Evolutionary conservation across 139 green algal species (phyloP).

Genomic region (Medakamo hakoo): DNA sequence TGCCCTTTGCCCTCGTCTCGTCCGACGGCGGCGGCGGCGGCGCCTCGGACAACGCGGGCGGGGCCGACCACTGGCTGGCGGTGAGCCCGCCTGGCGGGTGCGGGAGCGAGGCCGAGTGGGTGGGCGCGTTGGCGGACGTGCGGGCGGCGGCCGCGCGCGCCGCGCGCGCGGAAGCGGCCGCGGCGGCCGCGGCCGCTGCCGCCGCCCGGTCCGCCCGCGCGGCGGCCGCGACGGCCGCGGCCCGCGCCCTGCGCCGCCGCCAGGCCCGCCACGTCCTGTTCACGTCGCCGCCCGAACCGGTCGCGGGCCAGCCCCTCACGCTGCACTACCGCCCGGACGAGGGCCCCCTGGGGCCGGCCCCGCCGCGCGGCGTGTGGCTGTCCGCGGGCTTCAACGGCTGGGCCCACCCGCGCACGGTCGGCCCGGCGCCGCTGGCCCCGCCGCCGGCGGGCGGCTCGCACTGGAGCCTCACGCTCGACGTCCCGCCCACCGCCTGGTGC

Average conservation of each 20-base stretch:
- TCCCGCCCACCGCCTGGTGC: slow-evolving; percentile 50
- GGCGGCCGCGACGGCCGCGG: too few species aligned
- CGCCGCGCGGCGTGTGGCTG: slow-evolving; percentile 29
- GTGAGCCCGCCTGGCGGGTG: background rate
- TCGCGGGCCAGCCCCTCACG: slow-evolving; percentile 23
- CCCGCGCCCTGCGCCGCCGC: slow-evolving; percentile 10
- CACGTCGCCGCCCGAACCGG: slow-evolving; percentile 18
- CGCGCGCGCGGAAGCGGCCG: too few species aligned
- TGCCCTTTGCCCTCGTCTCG: background rate
- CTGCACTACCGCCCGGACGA: slow-evolving; percentile 56
- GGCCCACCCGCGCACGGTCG: slow-evolving; percentile 25
- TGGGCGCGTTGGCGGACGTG: background rate
- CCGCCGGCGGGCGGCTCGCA: slow-evolving; percentile 10
- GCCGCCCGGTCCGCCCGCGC: too few species aligned
- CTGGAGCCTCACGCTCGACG: slow-evolving; percentile 8
- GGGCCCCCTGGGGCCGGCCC: slow-evolving; percentile 33
- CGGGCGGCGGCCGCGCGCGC: too few species aligned
- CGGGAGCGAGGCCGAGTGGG: background rate
- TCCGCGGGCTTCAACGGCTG: slow-evolving; percentile 51
- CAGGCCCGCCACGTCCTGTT: slow-evolving; percentile 38
- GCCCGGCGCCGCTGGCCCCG: slow-evolving; percentile 40
- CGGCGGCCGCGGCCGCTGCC: too few species aligned
- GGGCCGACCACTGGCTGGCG: background rate
- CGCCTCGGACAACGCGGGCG: background rate
- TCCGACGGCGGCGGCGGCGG: background rate